phyloP scores from a whole-genome alignment of 2,329 filamentous ascomycete genomes.

The Alternaria gaisen region DNA sequence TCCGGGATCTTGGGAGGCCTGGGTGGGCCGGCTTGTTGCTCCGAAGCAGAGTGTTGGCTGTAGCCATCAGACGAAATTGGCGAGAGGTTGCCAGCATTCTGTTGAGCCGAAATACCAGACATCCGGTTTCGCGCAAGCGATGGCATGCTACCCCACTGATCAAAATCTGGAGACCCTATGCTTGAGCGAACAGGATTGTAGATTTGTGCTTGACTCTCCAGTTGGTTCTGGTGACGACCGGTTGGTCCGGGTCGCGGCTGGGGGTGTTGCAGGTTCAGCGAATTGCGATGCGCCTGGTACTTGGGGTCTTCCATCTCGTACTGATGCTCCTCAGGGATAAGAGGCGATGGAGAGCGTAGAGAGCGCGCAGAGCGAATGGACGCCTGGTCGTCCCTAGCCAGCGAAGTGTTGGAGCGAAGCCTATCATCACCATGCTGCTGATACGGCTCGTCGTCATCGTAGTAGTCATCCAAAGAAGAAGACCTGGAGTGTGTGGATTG shows the following conservation, averaged over 20 bases:
- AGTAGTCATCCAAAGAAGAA: slow-evolving; percentile 73
- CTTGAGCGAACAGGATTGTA: slow-evolving; percentile 59
- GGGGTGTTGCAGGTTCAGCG: slow-evolving; percentile 79
- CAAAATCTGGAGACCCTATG: slow-evolving; percentile 50
- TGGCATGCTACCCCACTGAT: slow-evolving; percentile 60
- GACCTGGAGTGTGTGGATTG: slow-evolving; percentile 76
- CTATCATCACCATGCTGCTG: slow-evolving; percentile 68
- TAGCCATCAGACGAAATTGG: slow-evolving; percentile 52
- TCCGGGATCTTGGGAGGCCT: slow-evolving; percentile 64
- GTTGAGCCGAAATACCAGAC: slow-evolving; percentile 43
- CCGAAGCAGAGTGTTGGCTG: slow-evolving; percentile 50
- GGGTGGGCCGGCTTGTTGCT: slow-evolving; percentile 54
- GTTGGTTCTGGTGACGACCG: slow-evolving; percentile 74
- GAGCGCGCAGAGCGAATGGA: slow-evolving; percentile 51
- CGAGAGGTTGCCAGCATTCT: slow-evolving; percentile 46
- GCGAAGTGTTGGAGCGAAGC: slow-evolving; percentile 52
- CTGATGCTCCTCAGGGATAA: slow-evolving; percentile 63
- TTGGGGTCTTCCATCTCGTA: slow-evolving; percentile 70
- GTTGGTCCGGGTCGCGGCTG: slow-evolving; percentile 79
- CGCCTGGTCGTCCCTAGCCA: slow-evolving; percentile 31
- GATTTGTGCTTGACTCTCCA: slow-evolving; percentile 76
- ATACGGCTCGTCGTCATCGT: slow-evolving; percentile 66
- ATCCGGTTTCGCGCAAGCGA: slow-evolving; percentile 53
- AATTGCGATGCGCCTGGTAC: slow-evolving; percentile 83
- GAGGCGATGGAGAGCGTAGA: slow-evolving; percentile 59